Percentiles rank a stretch among this genome's conserved stretches.
Evolutionary conservation across 2,329 filamentous ascomycete species (phyloP).

Genomic region (Botrytis aclada): DNA sequence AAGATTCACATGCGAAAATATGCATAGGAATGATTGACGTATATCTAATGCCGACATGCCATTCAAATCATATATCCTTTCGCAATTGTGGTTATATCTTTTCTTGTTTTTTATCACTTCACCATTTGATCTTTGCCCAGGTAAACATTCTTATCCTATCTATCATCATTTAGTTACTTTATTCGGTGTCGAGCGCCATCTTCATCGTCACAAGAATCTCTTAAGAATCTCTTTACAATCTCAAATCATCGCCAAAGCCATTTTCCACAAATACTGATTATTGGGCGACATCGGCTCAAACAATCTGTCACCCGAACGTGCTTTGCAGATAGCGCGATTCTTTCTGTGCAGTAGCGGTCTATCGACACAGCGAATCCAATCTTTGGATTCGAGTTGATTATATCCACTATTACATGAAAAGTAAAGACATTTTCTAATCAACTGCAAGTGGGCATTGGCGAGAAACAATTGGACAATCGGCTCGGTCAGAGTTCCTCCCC

Average conservation of each 20-base stretch:
- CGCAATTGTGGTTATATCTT: not conserved
- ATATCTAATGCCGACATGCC: not conserved
- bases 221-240: not conserved
- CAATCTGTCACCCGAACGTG: not conserved
- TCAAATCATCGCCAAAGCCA: not conserved
- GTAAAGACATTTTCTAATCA: not conserved
- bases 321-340: slow-evolving; percentile 1
- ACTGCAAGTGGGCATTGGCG: not conserved
- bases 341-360: slow-evolving; percentile 13
- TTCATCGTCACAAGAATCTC: not conserved
- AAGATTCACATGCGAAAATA: slow-evolving; percentile 8
- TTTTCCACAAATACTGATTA: not conserved
- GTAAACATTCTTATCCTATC: not conserved
- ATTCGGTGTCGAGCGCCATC: not conserved
- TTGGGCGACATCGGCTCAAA: slow-evolving; percentile 9
- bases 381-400: not conserved
- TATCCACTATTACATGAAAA: not conserved
- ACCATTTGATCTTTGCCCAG: not conserved
- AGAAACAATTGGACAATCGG: not conserved
- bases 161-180: not conserved
- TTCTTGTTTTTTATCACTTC: not conserved
- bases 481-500: not conserved
- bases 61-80: not conserved
- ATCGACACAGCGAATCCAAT: not conserved
- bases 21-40: not conserved